Evolutionary conservation across 1,139 yeast genomes (phyloP), one percentile per base, ranked within the genome.

Genomic region (Saccharomyces hybrid): DNA sequence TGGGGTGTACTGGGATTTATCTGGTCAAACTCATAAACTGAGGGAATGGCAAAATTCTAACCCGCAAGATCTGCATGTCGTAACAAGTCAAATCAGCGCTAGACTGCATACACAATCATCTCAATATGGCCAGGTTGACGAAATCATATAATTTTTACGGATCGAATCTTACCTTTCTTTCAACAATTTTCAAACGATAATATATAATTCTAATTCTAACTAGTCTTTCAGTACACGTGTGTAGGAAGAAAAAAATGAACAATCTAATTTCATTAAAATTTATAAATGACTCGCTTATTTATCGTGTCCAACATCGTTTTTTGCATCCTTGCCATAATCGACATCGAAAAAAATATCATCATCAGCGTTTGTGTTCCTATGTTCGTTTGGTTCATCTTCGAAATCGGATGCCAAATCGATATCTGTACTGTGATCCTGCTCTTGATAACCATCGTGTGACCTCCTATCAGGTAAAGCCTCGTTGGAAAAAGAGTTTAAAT

Each of bases 1-100:
- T 64, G 96, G 95, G 51, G 78, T 88, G 41, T 88, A 84, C 70
- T 88, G 96, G 96, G 96, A 88, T 67, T 61, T 79, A 50, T 75
- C 86, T 29, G 96, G 96, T 23, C 93, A 87, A 71, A 71, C 84
- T 1, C 69, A 80, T 69, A 88, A 87, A 70, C 74, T 88, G 56
- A 76, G 78, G 60, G 85, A 77, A 61, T 88, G 95, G 91, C 95
- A 88, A 69, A 67, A 76, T 27, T 70, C 72, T 2, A 79, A 86
- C 61, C 91, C 91, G 1, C 90, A 85, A 58, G 76, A 82, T 59
- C 67, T 86, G 61, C 90, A 85, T 65, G 85, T 83, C 20, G 86
- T 84, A 23, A 77, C 76, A 65, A 78, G 84, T 34, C 88, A 83
- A 71, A 75, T 83, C n/a, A 67, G 71, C 53, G 70, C 73, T 8